Base-by-base conservation (phyloP, 2,329 filamentous ascomycete genomes). In the Aspergillus pseudoviridinutans region DNA sequence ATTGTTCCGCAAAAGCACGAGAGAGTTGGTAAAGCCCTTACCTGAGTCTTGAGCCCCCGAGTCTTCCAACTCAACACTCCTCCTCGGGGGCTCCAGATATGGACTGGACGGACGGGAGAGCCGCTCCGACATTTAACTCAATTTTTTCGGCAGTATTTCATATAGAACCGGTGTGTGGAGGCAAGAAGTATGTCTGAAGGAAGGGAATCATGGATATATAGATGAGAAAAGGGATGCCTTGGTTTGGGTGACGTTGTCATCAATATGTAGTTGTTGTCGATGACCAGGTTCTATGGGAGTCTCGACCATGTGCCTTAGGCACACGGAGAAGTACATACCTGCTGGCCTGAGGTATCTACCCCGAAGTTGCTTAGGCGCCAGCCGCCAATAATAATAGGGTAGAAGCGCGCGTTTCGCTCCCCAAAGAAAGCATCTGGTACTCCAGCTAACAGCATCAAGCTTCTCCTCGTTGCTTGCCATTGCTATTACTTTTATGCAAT, bases 1-100 rank as follows among this genome's bases (percentile, higher is more conserved):
- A 44, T 49, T 41, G 55, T 35, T 24, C 38, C 32, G 50, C 29
- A 29, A 20, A n/a, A 22, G 29, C 29, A 10, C 17, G 10, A 44
- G 20, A n/a, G 14, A 17, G 27, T 44, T n/a, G 25, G 10, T 49
- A 27, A 55, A 53, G 62, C 75, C 44, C 22, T 64, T 75, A 84
- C 82, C 76, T 61, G 81, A 75, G 61, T 84, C 81, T 68, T 80
- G 80, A 63, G 82, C 82, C 64, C 83, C 83, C 28, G 82, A 70
- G 64, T 85, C 83, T 66, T 84, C 76, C 49, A 82, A 70, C 72
- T 83, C 82, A 27, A 79, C 76, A 63, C 80, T 82, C 71, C 82
- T 82, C 61, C 76, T 75, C 53, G 83, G 82, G 60, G 81, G 81
- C 65, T 82, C 75, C 62, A 85, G 75, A 64, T 76, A 68, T 49